Conservation (phyloP, 805 yeast species). For the Wickerhamiella siamensis region DNA sequence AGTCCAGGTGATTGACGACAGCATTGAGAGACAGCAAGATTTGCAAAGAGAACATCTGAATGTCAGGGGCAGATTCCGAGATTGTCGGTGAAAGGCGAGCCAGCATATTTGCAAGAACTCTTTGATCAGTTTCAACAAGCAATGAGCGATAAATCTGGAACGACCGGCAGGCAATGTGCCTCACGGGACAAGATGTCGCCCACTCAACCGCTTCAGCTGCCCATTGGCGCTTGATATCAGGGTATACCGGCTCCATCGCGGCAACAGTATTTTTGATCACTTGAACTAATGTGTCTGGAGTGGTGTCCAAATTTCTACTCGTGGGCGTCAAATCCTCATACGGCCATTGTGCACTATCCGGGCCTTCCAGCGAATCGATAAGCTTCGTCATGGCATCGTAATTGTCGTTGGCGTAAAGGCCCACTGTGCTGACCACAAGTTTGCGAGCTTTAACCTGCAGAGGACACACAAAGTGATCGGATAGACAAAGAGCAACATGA, state of each 20-base stretch:
- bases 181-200: constrained; percentile 96
- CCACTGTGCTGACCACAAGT: constrained; percentile 57
- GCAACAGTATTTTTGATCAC: constrained; percentile 50
- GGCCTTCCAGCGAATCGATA: constrained; percentile 33
- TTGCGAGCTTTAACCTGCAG: constrained; percentile 78
- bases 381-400: constrained; percentile 37
- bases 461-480: constrained; percentile 75
- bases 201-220: constrained; percentile 66
- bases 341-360: constrained; percentile 54
- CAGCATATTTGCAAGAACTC: constrained; percentile 85
- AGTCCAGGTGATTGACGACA: constrained; percentile 68
- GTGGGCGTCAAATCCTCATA: constrained; percentile 72
- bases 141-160: constrained; percentile 84
- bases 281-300: constrained; percentile 73
- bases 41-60: constrained; percentile 95
- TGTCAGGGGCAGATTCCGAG: constrained; percentile 75
- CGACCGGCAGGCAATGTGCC: constrained; percentile 93
- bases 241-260: constrained; percentile 29
- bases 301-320: constrained; percentile 44
- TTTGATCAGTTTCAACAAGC: constrained; percentile 65
- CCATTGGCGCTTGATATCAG: constrained; percentile 38
- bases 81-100: constrained; percentile 87
- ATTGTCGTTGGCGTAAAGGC: constrained; percentile 4
- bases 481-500: constrained; percentile 63
- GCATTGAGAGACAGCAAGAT: constrained; percentile 92